phyloP scores from a whole-genome alignment of 2,329 filamentous ascomycete species.

The Colletotrichum incanum region DNA sequence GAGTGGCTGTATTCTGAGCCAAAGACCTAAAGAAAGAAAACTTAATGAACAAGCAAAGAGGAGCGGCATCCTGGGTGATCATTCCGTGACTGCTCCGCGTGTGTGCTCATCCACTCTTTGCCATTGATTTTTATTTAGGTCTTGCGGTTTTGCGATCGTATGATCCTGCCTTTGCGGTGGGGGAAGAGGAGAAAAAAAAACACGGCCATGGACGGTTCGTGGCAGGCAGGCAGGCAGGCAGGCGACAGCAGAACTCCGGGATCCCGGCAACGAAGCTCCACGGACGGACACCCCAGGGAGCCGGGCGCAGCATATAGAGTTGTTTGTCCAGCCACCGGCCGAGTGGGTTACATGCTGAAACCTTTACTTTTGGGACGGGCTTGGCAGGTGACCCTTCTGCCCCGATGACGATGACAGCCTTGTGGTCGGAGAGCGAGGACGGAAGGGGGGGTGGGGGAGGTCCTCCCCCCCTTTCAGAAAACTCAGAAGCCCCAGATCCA shows the following conservation, averaged over 20 bases:
- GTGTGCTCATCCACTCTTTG: slow-evolving; percentile 36
- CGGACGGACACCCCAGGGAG: slow-evolving; percentile 6
- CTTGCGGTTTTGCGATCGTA: neutral
- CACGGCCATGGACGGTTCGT: neutral
- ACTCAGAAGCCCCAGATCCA: slow-evolving; percentile 8
- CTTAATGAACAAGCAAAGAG: slow-evolving; percentile 40
- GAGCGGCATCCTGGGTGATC: slow-evolving; percentile 38
- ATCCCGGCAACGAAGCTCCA: slow-evolving; percentile 1
- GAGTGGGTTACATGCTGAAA: slow-evolving; percentile 9
- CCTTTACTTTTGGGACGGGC: neutral
- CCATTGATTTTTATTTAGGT: slow-evolving; percentile 14
- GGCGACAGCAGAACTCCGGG: neutral
- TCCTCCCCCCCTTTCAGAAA: neutral
- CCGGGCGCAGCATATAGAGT: slow-evolving; percentile 20
- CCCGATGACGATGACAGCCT: neutral
- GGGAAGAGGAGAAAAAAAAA: neutral
- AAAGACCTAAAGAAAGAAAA: slow-evolving; percentile 36
- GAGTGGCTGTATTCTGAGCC: slow-evolving; percentile 43
- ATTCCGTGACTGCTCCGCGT: slow-evolving; percentile 40
- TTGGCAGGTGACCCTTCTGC: neutral
- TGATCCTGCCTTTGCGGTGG: neutral
- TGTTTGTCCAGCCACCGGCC: slow-evolving; percentile 15
- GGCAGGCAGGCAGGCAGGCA: slow-evolving; percentile 7
- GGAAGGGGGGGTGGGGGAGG: neutral
- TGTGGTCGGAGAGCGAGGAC: neutral